Base-by-base conservation (phyloP, 345 rosid species). In the Noccaea bulbosa region DNA sequence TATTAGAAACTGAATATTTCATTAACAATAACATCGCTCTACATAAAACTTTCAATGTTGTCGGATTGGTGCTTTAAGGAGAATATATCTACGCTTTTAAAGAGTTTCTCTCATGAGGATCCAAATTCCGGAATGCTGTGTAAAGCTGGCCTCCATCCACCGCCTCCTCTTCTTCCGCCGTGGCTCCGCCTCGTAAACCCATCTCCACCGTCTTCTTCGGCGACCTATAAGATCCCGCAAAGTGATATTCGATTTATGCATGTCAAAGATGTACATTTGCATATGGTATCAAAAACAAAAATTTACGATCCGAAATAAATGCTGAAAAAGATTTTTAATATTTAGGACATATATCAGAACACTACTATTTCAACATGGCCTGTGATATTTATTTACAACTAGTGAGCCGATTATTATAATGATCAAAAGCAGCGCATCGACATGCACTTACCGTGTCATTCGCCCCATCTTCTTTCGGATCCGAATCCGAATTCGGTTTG, bases 81-180 rank as follows among this genome's bases (percentile, higher is more conserved):
- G 22, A 20, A 20, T 20, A 58, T 57, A 67, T 67, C 78, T 57
- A 74, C 60, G 73, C 55, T 54, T 37, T 47, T 54, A 0, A 27
- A 46, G 6, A 69, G 11, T 34, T 2, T 16, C 16, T 41, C 44
- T 75, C 65, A 75, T 5, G 75, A 43, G 40, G 70, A 74, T 69
- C 87, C 87, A 72, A 78, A 14, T 71, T 92, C 98, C 4, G 90
- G 84, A 78, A 92, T 92, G 87, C 88, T 92, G 61, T 84, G 87
- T 47, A 90, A 84, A 68, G 91, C 88, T 82, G 96, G 98, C 81
- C 81, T 87, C 98, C 98, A 92, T 44, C 82, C 89, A 14, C 82
- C 68, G 2, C 83, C 81, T 54, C 59, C 58, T 68, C 69, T 75
- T 60, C 78, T 65, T 11, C 70, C 78, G 6, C 76, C 73, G 49